Conservation (phyloP, 352 stramenopile genomes). For the Pythium periplocum region DNA sequence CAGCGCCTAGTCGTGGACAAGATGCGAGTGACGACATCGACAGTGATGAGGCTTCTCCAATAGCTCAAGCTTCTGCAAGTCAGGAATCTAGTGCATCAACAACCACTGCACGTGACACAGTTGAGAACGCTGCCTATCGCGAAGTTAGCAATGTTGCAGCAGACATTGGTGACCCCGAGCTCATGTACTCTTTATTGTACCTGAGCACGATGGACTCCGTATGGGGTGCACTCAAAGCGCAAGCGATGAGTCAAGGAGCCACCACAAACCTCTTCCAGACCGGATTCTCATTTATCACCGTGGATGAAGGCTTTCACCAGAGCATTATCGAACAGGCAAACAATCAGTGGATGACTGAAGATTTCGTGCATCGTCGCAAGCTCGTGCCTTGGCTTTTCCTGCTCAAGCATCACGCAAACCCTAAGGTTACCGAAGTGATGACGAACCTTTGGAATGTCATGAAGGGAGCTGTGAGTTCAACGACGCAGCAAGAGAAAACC, state of each 20-base stretch:
- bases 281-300: constrained; percentile 40
- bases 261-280: no score
- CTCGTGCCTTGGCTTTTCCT: constrained; percentile 72
- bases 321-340: constrained; percentile 49
- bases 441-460: constrained; percentile 62
- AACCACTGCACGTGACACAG: constrained; percentile 10
- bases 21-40: constrained; percentile 22
- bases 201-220: constrained; percentile 72
- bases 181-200: constrained; percentile 82
- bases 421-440: constrained; percentile 62
- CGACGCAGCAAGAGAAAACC: constrained; percentile 36
- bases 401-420: constrained; percentile 71
- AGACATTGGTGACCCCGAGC: constrained; percentile 67
- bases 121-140: constrained; percentile 78
- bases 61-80: neutral
- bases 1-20: constrained; percentile 3
- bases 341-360: constrained; percentile 47
- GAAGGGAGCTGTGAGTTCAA: constrained; percentile 26
- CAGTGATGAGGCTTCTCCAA: neutral
- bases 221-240: constrained; percentile 32
- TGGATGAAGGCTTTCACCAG: constrained; percentile 38
- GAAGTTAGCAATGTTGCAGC: constrained; percentile 82
- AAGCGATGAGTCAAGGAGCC: neutral
- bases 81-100: neutral
- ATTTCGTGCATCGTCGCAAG: constrained; percentile 44